Evolutionary conservation across 441 rosid genomes (phyloP), one percentile per base, ranked within the genome.

Genomic region (Isatis lusitanica): DNA sequence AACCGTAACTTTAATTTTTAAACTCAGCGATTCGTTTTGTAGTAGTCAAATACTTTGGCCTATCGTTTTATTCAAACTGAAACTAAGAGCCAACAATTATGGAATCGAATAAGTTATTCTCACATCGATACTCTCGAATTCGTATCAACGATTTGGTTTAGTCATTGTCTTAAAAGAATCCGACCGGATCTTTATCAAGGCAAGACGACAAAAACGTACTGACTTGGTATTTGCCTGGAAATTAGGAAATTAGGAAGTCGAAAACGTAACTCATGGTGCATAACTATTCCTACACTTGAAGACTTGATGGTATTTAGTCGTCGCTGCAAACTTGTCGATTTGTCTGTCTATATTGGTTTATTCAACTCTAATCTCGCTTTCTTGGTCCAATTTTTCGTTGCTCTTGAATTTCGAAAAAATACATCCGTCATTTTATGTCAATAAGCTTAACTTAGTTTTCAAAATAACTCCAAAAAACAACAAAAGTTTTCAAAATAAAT

Each of bases 291-390:
- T 13, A 62, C 28, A 6, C 55, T 40, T 63, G 63, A 3, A 30
- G 70, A 63, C 70, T 63, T 72, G 4, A 12, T 39, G 43, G 68
- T 30, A 36, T 24, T 15, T 0, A 59, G 62, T 62, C 68, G 44
- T 62, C 68, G 44, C 48, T 51, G 69, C 62, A 71, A 16, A 16
- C 9, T 36, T 39, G 36, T 48, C 47, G 6, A 33, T 40, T 13
- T 51, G 53, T 62, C 53, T 31, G 51, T n/a, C n/a, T n/a, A n/a
- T 50, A 11, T 15, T 61, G 2, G 39, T 50, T 39, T 9, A 52
- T 63, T 62, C 75, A 62, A 63, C 56, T 52, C 7, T 5, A 55
- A 44, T 43, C 33, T 72, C 63, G 56, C 38, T 63, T 63, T 53
- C 76, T 9, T 55, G 65, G 58, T 64, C 76, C 36, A 64, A 6